phyloP scores from a whole-genome alignment of 306 rosid genomes.

The Acmispon strigosus region DNA sequence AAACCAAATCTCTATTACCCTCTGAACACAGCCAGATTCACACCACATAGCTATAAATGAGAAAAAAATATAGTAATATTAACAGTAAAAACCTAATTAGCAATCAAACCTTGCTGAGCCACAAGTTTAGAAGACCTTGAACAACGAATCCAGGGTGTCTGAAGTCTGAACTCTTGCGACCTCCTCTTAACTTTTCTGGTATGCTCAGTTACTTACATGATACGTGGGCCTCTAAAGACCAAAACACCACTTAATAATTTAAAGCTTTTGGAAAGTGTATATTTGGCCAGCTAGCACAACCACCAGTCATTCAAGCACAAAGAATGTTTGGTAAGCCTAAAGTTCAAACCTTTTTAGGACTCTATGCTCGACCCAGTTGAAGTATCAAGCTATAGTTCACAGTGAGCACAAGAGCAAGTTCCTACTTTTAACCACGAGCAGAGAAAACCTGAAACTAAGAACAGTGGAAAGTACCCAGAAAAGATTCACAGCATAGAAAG shows the following conservation, averaged over 20 bases:
- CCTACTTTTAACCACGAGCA: not conserved
- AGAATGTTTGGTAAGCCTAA: slow-evolving; percentile 30
- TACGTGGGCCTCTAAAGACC: not conserved
- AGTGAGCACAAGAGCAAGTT: not conserved
- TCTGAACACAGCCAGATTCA: not conserved
- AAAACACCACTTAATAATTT: not conserved
- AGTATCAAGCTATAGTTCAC: not conserved
- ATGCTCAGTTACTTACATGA: not conserved
- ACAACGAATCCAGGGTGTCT: not conserved
- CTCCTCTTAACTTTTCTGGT: not conserved
- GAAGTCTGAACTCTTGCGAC: too few species aligned
- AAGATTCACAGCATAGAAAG: not conserved
- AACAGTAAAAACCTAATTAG: not conserved
- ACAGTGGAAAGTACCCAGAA: not conserved
- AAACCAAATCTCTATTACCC: not conserved
- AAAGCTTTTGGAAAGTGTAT: not conserved
- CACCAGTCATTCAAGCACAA: slow-evolving; percentile 25
- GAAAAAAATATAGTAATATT: not conserved
- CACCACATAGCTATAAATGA: not conserved
- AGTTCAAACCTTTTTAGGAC: slow-evolving; percentile 1
- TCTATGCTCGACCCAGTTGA: slow-evolving; percentile 6
- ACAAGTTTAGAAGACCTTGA: not conserved
- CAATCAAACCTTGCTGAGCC: slow-evolving; percentile 1
- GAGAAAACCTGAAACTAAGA: not conserved
- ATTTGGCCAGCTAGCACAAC: slow-evolving; percentile 4